phyloP scores from a whole-genome alignment of 2,329 filamentous ascomycete genomes.

The Beauveria sp. region DNA sequence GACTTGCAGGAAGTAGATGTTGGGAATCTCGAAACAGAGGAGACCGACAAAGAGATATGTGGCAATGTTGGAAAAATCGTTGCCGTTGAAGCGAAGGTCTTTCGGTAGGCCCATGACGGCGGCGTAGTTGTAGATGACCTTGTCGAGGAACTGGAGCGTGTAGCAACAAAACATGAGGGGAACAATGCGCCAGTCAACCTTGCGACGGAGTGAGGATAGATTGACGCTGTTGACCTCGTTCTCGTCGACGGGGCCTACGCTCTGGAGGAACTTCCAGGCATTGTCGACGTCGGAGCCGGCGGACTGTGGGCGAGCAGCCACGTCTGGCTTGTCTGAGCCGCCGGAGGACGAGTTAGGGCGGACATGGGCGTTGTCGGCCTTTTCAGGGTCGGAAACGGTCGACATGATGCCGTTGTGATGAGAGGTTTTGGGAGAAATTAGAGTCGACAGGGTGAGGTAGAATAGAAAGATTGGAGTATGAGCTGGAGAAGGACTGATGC shows the following conservation, averaged over 20 bases:
- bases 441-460: not conserved
- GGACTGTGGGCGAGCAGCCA: conserved; percentile 2
- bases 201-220: conserved; percentile 40
- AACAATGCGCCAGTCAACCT: conserved; percentile 51
- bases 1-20: conserved; percentile 52
- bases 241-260: conserved; percentile 31
- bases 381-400: not conserved
- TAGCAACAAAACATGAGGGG: conserved; percentile 56
- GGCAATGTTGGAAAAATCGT: conserved; percentile 55
- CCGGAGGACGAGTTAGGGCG: conserved; percentile 6
- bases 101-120: conserved; percentile 56
- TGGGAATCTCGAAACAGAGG: conserved; percentile 51
- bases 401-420: conserved; percentile 17
- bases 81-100: conserved; percentile 41
- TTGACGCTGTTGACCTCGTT: conserved; percentile 29
- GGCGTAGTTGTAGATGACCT: conserved; percentile 58
- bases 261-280: conserved; percentile 39
- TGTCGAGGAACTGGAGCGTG: conserved; percentile 57
- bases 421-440: not conserved
- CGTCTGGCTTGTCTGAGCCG: conserved; percentile 11
- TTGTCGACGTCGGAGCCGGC: conserved; percentile 28
- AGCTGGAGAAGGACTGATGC: not conserved
- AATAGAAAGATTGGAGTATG: not conserved
- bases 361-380: conserved; percentile 12
- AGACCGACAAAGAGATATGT: conserved; percentile 58